Evolutionary conservation across 345 rosid species (phyloP), one percentile per base, ranked within the genome.

Genomic region (Gossypium longicalyx): DNA sequence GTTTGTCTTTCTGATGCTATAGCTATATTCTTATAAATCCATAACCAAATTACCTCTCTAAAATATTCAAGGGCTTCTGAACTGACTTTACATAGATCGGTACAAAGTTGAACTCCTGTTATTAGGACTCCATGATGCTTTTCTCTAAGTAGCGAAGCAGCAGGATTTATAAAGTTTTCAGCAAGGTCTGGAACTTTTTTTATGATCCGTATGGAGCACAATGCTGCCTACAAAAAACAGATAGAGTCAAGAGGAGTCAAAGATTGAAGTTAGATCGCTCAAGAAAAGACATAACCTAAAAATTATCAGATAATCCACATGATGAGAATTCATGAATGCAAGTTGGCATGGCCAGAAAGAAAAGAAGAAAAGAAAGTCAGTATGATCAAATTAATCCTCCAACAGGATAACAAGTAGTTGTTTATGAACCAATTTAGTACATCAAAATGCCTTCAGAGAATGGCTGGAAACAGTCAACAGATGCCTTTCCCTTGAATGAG

Each of bases 101-200:
- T 85, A 82, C 98, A 93, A 71, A 96, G 97, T 82, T 96, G 98
- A 86, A 96, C 82, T 80, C 97, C 98, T 52, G 98, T 91, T 80
- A 93, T 89, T 81, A 93, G 80, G 80, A 91, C 98, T 77, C 99
- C 99, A 83, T 96, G 99, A 84, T 96, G 99, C 77, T 96, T 96
- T 88, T 93, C 99, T 87, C 86, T 91, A 75, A 96, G 97, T 62
- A 96, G 87, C 15, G 94, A 77, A 75, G 97, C 85, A 74, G 94
- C 89, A 81, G 97, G 88, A 66, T 91, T 96, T 77, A 93, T 82
- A 86, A 96, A 96, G 88, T 93, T 96, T 83, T 96, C 99, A 54
- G 99, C 97, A 76, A 96, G 88, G 77, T 93, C 99, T 41, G 99
- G 97, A 67, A 96, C 99, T 83, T 96, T 96, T 91, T 83, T 93